Evolutionary conservation across 208 protist species (phyloP).

Genomic region (Acanthamoeba royreba): DNA sequence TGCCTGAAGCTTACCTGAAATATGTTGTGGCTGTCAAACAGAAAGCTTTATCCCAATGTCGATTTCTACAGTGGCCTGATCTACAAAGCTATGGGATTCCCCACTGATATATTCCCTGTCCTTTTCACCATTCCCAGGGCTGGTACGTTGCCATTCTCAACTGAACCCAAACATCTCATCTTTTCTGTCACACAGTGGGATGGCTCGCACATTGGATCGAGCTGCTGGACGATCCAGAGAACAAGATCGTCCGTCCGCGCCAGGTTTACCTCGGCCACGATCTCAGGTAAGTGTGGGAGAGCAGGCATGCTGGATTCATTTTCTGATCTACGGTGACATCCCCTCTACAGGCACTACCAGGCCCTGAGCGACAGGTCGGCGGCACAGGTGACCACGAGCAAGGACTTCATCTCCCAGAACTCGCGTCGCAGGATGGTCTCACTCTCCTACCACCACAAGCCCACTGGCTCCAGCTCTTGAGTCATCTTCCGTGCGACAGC

Average conservation of each 20-base stretch:
- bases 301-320: too few relatives aligned
- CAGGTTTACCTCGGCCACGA: conserved; percentile 54
- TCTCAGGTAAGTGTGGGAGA: not conserved
- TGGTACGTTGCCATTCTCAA: too few relatives aligned
- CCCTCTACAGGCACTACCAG: not conserved
- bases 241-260: conserved; percentile 56
- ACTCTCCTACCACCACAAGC: not conserved
- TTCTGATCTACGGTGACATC: too few relatives aligned
- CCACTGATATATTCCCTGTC: conserved; percentile 81
- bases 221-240: conserved; percentile 47
- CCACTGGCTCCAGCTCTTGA: too few relatives aligned
- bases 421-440: not conserved
- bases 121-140: conserved; percentile 81
- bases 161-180: too few relatives aligned
- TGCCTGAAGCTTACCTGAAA: too few relatives aligned
- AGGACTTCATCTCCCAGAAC: not conserved
- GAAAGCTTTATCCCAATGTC: conserved; percentile 84
- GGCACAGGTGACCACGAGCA: not conserved
- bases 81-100: conserved; percentile 74
- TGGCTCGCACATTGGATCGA: conserved; percentile 81
- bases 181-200: conserved; percentile 53
- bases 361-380: not conserved
- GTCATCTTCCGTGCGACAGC: too few relatives aligned
- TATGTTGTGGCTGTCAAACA: too few relatives aligned
- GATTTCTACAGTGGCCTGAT: conserved; percentile 80